These are phyloP conservation scores for Boletus eberwhitei DNA, from an alignment of 768 basidiomycete species.

Conservation along the genomic window DNA sequence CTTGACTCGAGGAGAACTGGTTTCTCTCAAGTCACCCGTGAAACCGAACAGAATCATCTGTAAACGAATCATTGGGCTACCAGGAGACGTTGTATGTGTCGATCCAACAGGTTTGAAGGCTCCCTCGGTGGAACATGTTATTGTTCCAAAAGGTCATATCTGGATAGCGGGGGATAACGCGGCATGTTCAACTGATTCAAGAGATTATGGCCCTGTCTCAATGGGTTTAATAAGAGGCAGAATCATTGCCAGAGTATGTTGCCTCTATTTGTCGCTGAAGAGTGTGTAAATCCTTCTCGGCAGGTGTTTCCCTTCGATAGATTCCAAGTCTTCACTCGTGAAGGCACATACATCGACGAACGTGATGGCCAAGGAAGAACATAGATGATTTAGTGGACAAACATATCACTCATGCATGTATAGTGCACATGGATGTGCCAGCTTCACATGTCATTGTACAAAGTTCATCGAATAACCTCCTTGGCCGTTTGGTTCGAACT, in stretches of 20 bases:
- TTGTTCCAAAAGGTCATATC: constrained; percentile 80
- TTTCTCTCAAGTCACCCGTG: constrained; percentile 68
- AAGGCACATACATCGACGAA: constrained; percentile 21
- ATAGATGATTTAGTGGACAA: background rate
- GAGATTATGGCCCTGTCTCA: constrained; percentile 90
- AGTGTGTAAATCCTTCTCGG: constrained; percentile 1
- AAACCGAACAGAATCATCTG: constrained; percentile 68
- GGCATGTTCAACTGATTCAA: constrained; percentile 78
- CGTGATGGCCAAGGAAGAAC: background rate
- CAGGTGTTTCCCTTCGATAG: constrained; percentile 32
- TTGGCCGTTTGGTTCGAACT: constrained; percentile 89
- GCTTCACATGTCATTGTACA: constrained; percentile 37
- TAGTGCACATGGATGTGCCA: background rate
- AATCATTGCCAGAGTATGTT: constrained; percentile 59
- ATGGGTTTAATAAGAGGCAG: constrained; percentile 71
- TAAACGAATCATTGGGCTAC: constrained; percentile 87
- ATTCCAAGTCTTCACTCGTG: constrained; percentile 25
- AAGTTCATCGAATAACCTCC: constrained; percentile 98
- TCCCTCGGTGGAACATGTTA: constrained; percentile 67
- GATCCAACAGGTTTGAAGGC: constrained; percentile 73
- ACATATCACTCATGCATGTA: background rate
- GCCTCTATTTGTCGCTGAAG: background rate
- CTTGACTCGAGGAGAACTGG: constrained; percentile 71
- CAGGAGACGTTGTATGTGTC: constrained; percentile 85
- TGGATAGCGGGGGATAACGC: constrained; percentile 94